Evolutionary conservation across 2,329 filamentous ascomycete species (phyloP), one percentile per base, ranked within the genome.

Genomic region (Colletotrichum filicis): DNA sequence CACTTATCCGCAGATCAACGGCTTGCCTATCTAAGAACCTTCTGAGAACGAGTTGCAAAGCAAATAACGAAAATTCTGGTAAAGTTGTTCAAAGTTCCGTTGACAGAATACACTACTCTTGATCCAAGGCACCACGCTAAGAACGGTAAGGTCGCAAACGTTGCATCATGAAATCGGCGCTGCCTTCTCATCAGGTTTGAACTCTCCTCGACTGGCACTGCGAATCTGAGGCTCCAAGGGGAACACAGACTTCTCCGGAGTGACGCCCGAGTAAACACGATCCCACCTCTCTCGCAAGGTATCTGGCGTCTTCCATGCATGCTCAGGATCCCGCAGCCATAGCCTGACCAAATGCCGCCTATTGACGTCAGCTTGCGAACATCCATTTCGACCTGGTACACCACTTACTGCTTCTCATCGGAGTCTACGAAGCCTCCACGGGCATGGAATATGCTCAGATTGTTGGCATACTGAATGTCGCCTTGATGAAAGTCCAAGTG

Each of bases 381-480:
- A 6, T 5, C 14, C 14, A 42, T 42, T 42, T 16, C 12, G 35
- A 42, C 1, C 12, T 12, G 14, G 35, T 32, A 4, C 3, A 7
- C 22, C 2, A 81, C 85, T 80, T 78, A 87, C 85, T 83, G 80
- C 69, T 86, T 84, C 55, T 84, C 82, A 0, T 76, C 76, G 0
- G 82, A 83, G 68, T 88, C 85, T 0, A 76, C 80, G 73, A 90
- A 90, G 0, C 83, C 85, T 16, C 85, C 86, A 2, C 89, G 82
- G 0, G 86, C 85, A 72, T 91, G 89, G 56, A 90, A 85, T 2
- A 90, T 76, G 55, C 85, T 85, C 49, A 90, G 76, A 76, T 90
- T 90, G 74, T 90, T 90, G 32, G 86, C 83, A 68, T 85, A 90
- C 72, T 88, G 86, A 14, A 90, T 85, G 75, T 90, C 88, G 0